phyloP scores from a whole-genome alignment of 305 asterid genomes.

The Euphrasia arctica region DNA sequence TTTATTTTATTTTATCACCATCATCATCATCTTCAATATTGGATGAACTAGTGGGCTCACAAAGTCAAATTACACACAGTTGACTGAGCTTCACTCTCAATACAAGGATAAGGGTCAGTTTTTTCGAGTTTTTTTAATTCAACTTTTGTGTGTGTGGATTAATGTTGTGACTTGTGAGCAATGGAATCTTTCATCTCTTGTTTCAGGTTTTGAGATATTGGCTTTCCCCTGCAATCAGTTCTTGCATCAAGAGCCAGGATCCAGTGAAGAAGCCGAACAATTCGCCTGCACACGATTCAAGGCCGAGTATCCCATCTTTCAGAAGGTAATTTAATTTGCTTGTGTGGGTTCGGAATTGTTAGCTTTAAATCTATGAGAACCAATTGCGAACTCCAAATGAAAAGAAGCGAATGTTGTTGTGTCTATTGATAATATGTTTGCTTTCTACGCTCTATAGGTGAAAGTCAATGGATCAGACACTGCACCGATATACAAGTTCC shows the following conservation, averaged over 20 bases:
- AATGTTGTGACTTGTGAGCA: neutral
- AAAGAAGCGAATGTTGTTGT: neutral
- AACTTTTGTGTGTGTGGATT: neutral
- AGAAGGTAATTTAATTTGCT: constrained; percentile 44
- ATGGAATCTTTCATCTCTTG: neutral
- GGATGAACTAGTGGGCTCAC: constrained; percentile 71
- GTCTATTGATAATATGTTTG: neutral
- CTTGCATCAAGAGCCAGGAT: constrained; percentile 80
- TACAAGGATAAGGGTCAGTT: constrained; percentile 70
- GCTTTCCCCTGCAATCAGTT: constrained; percentile 97
- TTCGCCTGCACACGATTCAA: constrained; percentile 32
- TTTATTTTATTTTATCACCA: neutral
- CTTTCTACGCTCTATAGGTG: constrained; percentile 38
- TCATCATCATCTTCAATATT: constrained; percentile 7
- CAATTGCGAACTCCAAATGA: too few relatives aligned
- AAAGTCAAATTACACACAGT: constrained; percentile 62
- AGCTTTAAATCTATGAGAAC: too few relatives aligned
- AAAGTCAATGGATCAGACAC: constrained; percentile 66
- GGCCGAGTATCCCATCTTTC: constrained; percentile 87
- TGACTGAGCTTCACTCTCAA: constrained; percentile 61
- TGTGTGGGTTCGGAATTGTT: neutral
- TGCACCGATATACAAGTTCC: constrained; percentile 70
- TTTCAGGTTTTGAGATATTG: constrained; percentile 75
- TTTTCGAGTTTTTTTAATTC: neutral
- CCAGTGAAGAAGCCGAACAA: constrained; percentile 68